Base-by-base conservation (phyloP, 805 yeast genomes). In the Metschnikowia anglica region DNA sequence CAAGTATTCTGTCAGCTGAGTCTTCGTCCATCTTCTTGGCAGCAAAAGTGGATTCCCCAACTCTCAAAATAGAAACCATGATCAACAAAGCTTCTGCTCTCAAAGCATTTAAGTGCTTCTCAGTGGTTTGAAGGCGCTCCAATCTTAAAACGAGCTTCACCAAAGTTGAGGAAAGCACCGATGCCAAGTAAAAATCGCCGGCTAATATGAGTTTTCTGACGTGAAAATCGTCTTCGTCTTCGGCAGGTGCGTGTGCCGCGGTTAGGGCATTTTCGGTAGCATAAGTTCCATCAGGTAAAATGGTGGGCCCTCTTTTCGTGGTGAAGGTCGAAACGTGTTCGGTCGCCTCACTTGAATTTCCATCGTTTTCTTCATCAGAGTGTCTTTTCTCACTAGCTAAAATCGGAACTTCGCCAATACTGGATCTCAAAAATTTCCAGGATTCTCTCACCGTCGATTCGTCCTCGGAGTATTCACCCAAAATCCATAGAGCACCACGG, bases 241-340 rank as follows among this genome's bases (percentile, higher is more conserved):
- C 63, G 5, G 61, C 63, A 12, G 51, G 51, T 7, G 54, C 49
- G 19, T 51, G 45, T 30, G 70, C 71, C 4, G 80, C 68, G 12
- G 85, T 85, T 44, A 83, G 67, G 0, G 96, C 93, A 49, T 81
- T 80, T 66, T 93, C 99, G 31, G 97, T 87, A 21, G 99, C 99
- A 66, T 93, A 93, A 0, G 99, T 93, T 55, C 99, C 99, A 68
- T 93, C 99, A n/a, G 99, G 96, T 52, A 93, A 75, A 46, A 93
- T 83, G 46, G 85, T 83, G 16, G 97, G 97, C 34, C 87, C 87
- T 28, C 52, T 50, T 44, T 70, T 62, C 12, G 35, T 17, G n/a
- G 15, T 12, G 4, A 20, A n/a, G 8, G 34, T 15, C 5, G 42
- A 17, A n/a, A 37, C 16, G 7, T 28, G 25, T 5, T 20, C 38